These are phyloP conservation scores for Flagelloscypha sp. DNA, from an alignment of 768 basidiomycete species.

Conservation along the genomic window DNA sequence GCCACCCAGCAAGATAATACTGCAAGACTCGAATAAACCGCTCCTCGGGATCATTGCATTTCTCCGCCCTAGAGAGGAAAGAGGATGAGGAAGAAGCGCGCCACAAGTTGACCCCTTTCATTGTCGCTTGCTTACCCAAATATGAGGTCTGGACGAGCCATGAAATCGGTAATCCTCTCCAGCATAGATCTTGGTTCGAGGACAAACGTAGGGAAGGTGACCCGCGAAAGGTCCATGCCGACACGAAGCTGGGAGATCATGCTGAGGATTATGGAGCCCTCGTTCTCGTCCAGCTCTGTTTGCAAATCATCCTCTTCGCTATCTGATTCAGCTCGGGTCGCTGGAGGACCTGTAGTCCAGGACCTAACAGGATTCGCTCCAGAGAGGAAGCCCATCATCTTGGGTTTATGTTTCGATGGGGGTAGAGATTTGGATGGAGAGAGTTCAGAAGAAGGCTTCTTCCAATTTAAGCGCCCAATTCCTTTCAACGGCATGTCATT, in stretches of 20 bases:
- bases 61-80: slow-evolving; percentile 52
- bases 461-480: too few species aligned
- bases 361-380: too few species aligned
- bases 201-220: slow-evolving; percentile 91
- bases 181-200: slow-evolving; percentile 96
- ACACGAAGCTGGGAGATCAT: slow-evolving; percentile 91
- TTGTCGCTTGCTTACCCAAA: too few species aligned
- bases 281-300: slow-evolving; percentile 92
- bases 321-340: too few species aligned
- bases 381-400: too few species aligned
- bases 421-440: too few species aligned
- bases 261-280: slow-evolving; percentile 82
- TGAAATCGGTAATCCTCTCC: slow-evolving; percentile 98
- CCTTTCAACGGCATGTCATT: too few species aligned
- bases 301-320: too few species aligned
- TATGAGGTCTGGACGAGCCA: slow-evolving; percentile 96
- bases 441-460: too few species aligned
- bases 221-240: slow-evolving; percentile 94
- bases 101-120: too few species aligned
- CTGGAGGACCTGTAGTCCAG: too few species aligned
- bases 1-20: slow-evolving; percentile 99
- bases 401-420: too few species aligned
- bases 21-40: slow-evolving; percentile 85
- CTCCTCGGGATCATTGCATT: slow-evolving; percentile 77
- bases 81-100: slow-evolving; percentile 5